Evolutionary conservation across 2,329 filamentous ascomycete species (phyloP).

Genomic region (Fusarium equiseti): DNA sequence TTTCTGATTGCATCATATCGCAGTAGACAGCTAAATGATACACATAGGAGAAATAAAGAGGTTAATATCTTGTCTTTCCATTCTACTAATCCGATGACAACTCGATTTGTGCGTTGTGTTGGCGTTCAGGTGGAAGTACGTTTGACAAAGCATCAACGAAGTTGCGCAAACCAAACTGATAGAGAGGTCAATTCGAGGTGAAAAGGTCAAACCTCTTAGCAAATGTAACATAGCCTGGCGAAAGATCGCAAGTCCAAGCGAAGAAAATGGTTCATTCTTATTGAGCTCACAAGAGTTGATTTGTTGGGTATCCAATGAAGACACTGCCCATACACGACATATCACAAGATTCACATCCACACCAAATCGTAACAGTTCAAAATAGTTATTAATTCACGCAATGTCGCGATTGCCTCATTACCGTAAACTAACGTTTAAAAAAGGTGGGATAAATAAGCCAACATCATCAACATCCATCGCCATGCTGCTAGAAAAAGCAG

Average conservation of each 20-base stretch:
- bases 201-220: too few species aligned
- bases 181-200: too few species aligned
- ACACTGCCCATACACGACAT: background rate
- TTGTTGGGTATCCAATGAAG: rapidly evolving
- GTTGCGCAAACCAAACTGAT: too few species aligned
- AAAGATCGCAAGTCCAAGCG: too few species aligned
- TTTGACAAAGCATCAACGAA: too few species aligned
- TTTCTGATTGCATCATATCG: background rate
- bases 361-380: background rate
- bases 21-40: background rate
- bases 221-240: too few species aligned
- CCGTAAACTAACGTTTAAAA: conserved; percentile 35
- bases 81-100: rapidly evolving
- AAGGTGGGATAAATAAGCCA: conserved; percentile 22
- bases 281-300: background rate
- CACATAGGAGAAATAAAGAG: background rate
- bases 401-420: conserved; percentile 7
- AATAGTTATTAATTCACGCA: conserved; percentile 23
- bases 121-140: background rate
- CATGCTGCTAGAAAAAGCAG: conserved; percentile 46
- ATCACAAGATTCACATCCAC: background rate
- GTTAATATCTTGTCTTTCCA: too few species aligned
- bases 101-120: background rate
- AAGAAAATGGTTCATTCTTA: too few species aligned
- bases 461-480: conserved; percentile 51